Percentiles rank a stretch among this genome's conserved stretches.
phyloP scores from a whole-genome alignment of 306 rosid genomes.

The Fragaria nilgerrensis region DNA sequence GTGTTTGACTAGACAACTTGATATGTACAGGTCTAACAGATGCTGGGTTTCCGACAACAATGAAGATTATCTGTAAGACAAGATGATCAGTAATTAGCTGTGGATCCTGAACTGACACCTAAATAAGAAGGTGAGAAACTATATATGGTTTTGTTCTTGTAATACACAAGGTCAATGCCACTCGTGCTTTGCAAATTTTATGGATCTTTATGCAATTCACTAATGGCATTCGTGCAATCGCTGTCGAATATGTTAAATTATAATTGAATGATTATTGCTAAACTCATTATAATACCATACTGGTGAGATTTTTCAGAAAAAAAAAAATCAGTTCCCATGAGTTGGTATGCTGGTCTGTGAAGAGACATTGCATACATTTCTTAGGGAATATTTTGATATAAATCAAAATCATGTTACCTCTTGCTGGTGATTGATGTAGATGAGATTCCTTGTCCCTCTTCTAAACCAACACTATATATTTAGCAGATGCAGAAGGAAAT shows the following conservation, averaged over 20 bases:
- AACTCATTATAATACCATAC: neutral
- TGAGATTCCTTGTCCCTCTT: neutral
- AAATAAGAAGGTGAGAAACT: neutral
- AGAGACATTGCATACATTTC: conserved; percentile 30
- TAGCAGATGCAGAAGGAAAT: neutral
- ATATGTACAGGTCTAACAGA: neutral
- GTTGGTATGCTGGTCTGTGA: conserved; percentile 29
- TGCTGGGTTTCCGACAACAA: neutral
- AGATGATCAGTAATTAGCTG: neutral
- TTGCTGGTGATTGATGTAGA: neutral
- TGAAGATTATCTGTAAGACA: neutral
- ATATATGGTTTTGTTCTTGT: neutral
- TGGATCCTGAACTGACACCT: neutral
- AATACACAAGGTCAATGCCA: conserved; percentile 9
- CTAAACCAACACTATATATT: neutral
- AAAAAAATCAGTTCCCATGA: neutral
- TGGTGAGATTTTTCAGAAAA: neutral
- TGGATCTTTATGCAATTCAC: neutral
- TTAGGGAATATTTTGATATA: conserved; percentile 16
- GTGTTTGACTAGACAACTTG: neutral
- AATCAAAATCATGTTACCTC: conserved; percentile 21
- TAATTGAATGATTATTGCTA: neutral
- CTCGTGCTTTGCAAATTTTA: neutral
- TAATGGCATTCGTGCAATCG: neutral
- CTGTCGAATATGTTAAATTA: conserved; percentile 7